These are phyloP conservation scores for Suillus subalutaceus DNA, from an alignment of 768 basidiomycete species.

Conservation along the genomic window DNA sequence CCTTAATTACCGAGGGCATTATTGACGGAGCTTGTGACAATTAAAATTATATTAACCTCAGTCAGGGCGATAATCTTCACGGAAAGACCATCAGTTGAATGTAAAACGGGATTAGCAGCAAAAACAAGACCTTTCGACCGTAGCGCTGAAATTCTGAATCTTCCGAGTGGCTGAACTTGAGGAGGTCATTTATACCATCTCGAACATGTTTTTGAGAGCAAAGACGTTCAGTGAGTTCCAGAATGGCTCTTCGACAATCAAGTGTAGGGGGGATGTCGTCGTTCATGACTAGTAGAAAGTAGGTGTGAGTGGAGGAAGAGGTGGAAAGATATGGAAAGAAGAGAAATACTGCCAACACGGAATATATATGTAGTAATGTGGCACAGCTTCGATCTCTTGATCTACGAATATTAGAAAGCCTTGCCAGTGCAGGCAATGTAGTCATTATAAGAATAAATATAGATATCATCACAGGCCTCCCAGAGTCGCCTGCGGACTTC, in stretches of 20 bases:
- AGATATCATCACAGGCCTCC: constrained; percentile 18
- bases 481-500: not conserved
- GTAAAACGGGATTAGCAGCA: constrained; percentile 7
- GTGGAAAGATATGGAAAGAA: constrained; percentile 14
- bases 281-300: constrained; percentile 4
- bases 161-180: constrained; percentile 20
- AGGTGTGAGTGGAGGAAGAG: not conserved
- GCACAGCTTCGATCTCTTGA: constrained; percentile 20
- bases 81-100: constrained; percentile 1
- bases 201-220: constrained; percentile 33
- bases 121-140: constrained; percentile 29
- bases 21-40: not conserved
- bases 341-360: constrained; percentile 16
- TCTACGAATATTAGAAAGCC: not conserved
- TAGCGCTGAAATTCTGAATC: constrained; percentile 27
- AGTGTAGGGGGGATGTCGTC: constrained; percentile 17
- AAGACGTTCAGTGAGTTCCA: constrained; percentile 32
- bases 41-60: constrained; percentile 46
- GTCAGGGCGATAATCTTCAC: constrained; percentile 49
- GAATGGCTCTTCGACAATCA: constrained; percentile 28
- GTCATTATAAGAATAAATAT: not conserved
- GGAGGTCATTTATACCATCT: constrained; percentile 31
- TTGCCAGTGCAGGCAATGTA: not conserved
- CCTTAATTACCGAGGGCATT: constrained; percentile 30
- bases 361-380: constrained; percentile 31